Evolutionary conservation across 441 rosid genomes (phyloP).

Genomic region (California macrophylla): DNA sequence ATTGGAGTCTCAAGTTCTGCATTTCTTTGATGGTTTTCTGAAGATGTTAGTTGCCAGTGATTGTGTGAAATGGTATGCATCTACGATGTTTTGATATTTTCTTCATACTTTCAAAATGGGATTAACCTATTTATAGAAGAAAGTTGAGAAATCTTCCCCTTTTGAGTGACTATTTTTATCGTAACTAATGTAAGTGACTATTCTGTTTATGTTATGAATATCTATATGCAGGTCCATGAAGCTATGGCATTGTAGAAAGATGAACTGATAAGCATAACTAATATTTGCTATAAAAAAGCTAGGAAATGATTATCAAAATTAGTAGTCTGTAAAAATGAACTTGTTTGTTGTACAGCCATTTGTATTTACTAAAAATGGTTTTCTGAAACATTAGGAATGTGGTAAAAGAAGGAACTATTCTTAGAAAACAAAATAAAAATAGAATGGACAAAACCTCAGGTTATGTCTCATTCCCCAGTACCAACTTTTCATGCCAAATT

Average conservation of each 20-base stretch:
- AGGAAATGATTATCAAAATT: neutral
- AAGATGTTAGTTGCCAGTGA: conserved; percentile 13
- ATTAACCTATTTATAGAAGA: conserved; percentile 2
- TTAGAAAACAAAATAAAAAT: neutral
- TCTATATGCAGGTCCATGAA: neutral
- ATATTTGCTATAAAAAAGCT: neutral
- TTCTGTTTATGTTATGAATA: neutral
- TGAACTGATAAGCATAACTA: neutral
- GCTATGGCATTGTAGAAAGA: neutral
- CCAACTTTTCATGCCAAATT: neutral
- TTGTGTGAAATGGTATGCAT: conserved; percentile 4
- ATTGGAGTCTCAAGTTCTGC: conserved; percentile 18
- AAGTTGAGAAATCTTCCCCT: neutral
- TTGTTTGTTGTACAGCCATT: neutral
- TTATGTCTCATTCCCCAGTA: neutral
- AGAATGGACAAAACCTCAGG: conserved; percentile 3
- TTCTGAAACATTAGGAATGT: neutral
- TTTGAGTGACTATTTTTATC: neutral
- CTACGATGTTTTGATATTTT: neutral
- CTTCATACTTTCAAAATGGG: neutral
- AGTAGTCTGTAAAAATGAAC: neutral
- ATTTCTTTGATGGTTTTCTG: conserved; percentile 8
- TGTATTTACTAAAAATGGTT: neutral
- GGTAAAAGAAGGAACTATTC: neutral
- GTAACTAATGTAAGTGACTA: neutral